Evolutionary conservation across 2,329 filamentous ascomycete genomes (phyloP).

Genomic region (Byssothecium circinans): DNA sequence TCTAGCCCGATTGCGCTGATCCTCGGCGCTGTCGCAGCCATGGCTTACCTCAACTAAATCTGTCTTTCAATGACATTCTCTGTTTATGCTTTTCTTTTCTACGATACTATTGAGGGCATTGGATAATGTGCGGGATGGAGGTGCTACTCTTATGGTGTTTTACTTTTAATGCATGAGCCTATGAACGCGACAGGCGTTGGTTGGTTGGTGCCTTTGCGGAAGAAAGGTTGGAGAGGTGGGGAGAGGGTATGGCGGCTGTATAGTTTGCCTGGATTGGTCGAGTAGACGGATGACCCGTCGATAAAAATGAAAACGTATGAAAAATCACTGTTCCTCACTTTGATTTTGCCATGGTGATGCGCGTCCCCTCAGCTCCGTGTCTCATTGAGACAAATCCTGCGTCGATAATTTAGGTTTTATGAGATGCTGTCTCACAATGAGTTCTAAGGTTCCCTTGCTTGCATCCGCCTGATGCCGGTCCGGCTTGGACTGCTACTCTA

Average conservation of each 20-base stretch:
- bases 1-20: conserved; percentile 45
- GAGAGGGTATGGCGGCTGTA: conserved; percentile 1
- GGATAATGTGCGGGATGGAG: conserved; percentile 5
- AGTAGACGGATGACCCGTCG: no score
- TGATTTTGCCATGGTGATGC: not conserved
- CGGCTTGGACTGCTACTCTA: no score
- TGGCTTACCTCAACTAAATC: conserved; percentile 45
- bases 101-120: conserved; percentile 7
- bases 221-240: not conserved
- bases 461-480: no score
- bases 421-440: no score
- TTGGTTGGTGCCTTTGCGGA: not conserved
- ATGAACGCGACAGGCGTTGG: not conserved
- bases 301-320: no score
- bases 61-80: conserved; percentile 3
- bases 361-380: not conserved
- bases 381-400: not conserved
- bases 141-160: not conserved
- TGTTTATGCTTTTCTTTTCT: conserved; percentile 6
- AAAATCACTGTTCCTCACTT: no score
- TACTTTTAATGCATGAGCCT: conserved; percentile 4
- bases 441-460: no score
- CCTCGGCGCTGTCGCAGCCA: conserved; percentile 45
- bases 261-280: conserved; percentile 1
- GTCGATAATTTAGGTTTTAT: no score